These are phyloP conservation scores for Silene vulgaris DNA, from an alignment of 179 eudicot species.

Conservation along the genomic window DNA sequence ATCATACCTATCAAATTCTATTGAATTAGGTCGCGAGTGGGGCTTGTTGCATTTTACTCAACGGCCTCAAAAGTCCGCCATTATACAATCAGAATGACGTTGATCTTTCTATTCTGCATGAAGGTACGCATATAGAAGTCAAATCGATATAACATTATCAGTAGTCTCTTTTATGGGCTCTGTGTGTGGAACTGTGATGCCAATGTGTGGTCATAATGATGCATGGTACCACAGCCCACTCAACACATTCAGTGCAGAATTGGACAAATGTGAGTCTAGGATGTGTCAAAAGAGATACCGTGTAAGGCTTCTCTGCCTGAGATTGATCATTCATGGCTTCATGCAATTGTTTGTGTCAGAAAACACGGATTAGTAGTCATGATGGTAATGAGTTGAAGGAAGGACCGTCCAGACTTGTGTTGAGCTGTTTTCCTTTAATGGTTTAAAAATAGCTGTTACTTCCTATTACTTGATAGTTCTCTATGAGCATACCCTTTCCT, in stretches of 20 bases:
- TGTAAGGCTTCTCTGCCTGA: neutral
- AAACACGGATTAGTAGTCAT: neutral
- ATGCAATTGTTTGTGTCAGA: neutral
- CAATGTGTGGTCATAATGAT: constrained; percentile 10
- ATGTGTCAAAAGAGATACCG: neutral
- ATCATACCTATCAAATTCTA: constrained; percentile 6
- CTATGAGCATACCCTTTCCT: neutral
- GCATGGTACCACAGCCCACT: neutral
- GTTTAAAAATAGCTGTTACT: neutral
- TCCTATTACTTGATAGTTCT: neutral
- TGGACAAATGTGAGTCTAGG: constrained; percentile 4
- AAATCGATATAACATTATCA: neutral
- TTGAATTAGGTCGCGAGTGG: constrained; percentile 48
- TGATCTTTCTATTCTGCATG: constrained; percentile 48
- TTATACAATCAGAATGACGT: constrained; percentile 41
- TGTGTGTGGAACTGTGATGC: neutral
- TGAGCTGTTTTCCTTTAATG: neutral
- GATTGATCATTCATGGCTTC: neutral
- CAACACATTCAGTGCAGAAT: neutral
- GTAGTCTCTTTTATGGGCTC: neutral
- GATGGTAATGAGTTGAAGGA: constrained; percentile 7
- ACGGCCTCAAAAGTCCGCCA: constrained; percentile 44
- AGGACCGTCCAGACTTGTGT: neutral
- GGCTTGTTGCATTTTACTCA: constrained; percentile 45
- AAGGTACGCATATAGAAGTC: constrained; percentile 39